These are phyloP conservation scores for Asterella californica DNA, from an alignment of 225 moss, liverwort and hornwort species.

Conservation along the genomic window DNA sequence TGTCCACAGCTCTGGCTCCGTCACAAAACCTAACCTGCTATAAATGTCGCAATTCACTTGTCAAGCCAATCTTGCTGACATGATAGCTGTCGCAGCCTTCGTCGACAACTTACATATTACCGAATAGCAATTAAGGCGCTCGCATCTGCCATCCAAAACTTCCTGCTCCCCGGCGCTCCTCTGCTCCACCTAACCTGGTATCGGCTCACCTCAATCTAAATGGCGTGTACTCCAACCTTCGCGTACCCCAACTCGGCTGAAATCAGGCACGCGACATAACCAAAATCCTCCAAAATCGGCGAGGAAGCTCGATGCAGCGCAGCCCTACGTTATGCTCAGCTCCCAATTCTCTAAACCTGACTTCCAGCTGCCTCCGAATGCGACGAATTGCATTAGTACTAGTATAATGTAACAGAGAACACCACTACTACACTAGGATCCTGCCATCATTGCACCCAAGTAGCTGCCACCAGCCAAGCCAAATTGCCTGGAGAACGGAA, in stretches of 20 bases:
- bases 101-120: neutral
- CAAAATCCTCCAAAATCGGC: neutral
- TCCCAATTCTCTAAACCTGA: neutral
- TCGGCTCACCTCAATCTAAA: conserved; percentile 6
- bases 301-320: neutral
- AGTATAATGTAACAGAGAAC: neutral
- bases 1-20: neutral
- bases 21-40: conserved; percentile 10
- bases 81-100: neutral
- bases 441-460: neutral
- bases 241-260: neutral
- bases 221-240: neutral
- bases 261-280: conserved; percentile 8
- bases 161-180: neutral
- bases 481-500: neutral
- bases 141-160: neutral
- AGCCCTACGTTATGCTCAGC: conserved; percentile 7
- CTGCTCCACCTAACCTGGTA: neutral
- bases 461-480: neutral
- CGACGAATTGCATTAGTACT: neutral
- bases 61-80: neutral
- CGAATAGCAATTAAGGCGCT: neutral
- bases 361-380: neutral
- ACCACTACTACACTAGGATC: neutral
- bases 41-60: neutral